These are phyloP conservation scores for Borovskyia barvae DNA, from an alignment of 208 protist species.

Conservation along the genomic window DNA sequence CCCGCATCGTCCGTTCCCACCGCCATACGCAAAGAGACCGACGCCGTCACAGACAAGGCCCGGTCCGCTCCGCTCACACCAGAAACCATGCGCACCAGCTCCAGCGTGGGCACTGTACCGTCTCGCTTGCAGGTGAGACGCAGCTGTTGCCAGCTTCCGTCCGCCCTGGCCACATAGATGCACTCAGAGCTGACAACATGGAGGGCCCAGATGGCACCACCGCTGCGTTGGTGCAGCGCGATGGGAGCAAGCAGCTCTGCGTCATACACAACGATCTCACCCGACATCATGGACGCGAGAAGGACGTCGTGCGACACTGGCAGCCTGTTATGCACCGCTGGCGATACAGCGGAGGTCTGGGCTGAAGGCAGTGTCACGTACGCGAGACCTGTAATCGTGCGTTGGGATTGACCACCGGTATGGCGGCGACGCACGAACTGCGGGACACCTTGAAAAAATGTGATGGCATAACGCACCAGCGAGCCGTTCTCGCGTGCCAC, in stretches of 20 bases:
- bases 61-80: conserved; percentile 77
- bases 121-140: conserved; percentile 24
- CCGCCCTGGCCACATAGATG: conserved; percentile 45
- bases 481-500: conserved; percentile 86
- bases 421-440: conserved; percentile 78
- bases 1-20: conserved; percentile 81
- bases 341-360: background rate
- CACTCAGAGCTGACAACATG: conserved; percentile 28
- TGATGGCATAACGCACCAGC: conserved; percentile 59
- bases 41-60: conserved; percentile 60
- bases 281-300: conserved; percentile 72
- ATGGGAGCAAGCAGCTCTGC: conserved; percentile 65
- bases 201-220: conserved; percentile 81
- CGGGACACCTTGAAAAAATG: conserved; percentile 72
- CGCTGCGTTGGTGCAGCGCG: conserved; percentile 73
- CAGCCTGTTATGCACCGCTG: background rate
- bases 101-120: conserved; percentile 20
- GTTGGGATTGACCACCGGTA: conserved; percentile 62
- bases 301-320: conserved; percentile 23
- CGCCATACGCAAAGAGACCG: conserved; percentile 26
- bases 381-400: conserved; percentile 68
- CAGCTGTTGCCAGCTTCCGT: conserved; percentile 52
- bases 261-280: conserved; percentile 82
- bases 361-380: conserved; percentile 36
- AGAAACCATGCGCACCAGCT: conserved; percentile 71